Conservation (phyloP, 208 protist genomes). For the Leishmania aethiopica region DNA sequence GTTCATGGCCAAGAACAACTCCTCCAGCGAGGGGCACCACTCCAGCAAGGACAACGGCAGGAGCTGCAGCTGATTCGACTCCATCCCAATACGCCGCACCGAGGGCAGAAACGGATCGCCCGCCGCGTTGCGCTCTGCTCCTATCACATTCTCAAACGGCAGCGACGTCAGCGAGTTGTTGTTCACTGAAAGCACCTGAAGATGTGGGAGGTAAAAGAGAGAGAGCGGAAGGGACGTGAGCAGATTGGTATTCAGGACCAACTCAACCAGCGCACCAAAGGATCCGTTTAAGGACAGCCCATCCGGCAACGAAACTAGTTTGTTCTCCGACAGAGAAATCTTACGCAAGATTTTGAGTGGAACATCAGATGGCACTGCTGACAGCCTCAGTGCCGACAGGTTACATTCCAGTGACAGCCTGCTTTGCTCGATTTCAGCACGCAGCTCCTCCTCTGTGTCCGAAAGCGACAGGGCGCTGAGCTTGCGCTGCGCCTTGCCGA, state of each 20-base stretch:
- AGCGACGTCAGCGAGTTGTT: conserved; percentile 61
- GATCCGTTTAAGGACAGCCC: conserved; percentile 46
- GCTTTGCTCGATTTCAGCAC: conserved; percentile 53
- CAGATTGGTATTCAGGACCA: conserved; percentile 78
- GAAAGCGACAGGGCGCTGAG: conserved; percentile 30
- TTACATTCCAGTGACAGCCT: conserved; percentile 54
- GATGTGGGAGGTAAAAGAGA: conserved; percentile 62
- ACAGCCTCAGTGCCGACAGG: conserved; percentile 56
- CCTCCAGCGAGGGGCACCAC: conserved; percentile 53
- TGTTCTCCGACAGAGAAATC: conserved; percentile 69
- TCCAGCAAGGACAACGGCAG: conserved; percentile 76
- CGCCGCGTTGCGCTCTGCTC: conserved; percentile 2
- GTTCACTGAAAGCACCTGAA: conserved; percentile 75
- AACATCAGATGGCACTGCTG: conserved; percentile 36
- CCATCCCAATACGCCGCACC: conserved; percentile 56
- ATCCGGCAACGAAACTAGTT: conserved; percentile 43
- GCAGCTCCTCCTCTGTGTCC: conserved; percentile 47
- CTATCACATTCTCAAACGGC: conserved; percentile 20
- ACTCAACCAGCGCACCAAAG: conserved; percentile 36
- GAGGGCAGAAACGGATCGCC: conserved; percentile 43
- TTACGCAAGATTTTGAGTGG: conserved; percentile 42
- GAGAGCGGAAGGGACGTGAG: conserved; percentile 54
- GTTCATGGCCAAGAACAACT: conserved; percentile 73
- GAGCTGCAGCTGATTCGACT: conserved; percentile 65
- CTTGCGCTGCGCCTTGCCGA: conserved; percentile 22